phyloP scores from a whole-genome alignment of 139 green algal species.

The Desmodesmus armatus region DNA sequence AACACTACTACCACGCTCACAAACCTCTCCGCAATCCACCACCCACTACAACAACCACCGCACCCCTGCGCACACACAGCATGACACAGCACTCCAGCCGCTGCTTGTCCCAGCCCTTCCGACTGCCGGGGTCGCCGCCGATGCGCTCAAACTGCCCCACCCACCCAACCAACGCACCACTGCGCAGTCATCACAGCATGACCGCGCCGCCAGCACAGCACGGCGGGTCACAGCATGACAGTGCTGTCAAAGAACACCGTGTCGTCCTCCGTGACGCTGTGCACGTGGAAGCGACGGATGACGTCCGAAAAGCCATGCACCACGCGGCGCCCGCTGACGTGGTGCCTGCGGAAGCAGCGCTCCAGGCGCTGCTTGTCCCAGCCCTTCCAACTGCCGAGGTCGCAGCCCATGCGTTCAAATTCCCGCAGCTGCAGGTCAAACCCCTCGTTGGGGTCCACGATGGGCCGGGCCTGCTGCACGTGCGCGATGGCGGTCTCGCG shows the following conservation, averaged over 20 bases:
- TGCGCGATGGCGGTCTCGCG: slow-evolving; percentile 75
- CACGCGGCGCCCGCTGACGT: slow-evolving; percentile 17
- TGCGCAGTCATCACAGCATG: too few species aligned
- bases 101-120: slow-evolving; percentile 45
- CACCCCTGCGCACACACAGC: too few species aligned
- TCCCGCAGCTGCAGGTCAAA: slow-evolving; percentile 60
- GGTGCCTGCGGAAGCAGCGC: slow-evolving; percentile 30
- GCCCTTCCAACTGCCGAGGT: slow-evolving; percentile 27
- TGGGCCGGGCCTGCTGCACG: slow-evolving; percentile 50
- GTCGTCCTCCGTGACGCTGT: slow-evolving; percentile 25
- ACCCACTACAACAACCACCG: too few species aligned
- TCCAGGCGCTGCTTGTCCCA: slow-evolving; percentile 43
- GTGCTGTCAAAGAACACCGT: slow-evolving; percentile 40
- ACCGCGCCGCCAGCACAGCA: background rate
- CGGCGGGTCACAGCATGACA: slow-evolving; percentile 11
- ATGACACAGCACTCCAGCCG: slow-evolving; percentile 33
- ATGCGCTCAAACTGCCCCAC: slow-evolving; percentile 51
- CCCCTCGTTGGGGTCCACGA: slow-evolving; percentile 58
- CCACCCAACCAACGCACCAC: too few species aligned
- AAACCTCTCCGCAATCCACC: too few species aligned
- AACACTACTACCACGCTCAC: too few species aligned
- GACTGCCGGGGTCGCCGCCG: slow-evolving; percentile 34
- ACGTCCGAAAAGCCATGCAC: slow-evolving; percentile 32
- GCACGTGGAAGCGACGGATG: slow-evolving; percentile 41
- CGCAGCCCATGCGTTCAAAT: slow-evolving; percentile 49